Evolutionary conservation across 352 stramenopile species (phyloP).

Genomic region (Phytophthora megakarya): DNA sequence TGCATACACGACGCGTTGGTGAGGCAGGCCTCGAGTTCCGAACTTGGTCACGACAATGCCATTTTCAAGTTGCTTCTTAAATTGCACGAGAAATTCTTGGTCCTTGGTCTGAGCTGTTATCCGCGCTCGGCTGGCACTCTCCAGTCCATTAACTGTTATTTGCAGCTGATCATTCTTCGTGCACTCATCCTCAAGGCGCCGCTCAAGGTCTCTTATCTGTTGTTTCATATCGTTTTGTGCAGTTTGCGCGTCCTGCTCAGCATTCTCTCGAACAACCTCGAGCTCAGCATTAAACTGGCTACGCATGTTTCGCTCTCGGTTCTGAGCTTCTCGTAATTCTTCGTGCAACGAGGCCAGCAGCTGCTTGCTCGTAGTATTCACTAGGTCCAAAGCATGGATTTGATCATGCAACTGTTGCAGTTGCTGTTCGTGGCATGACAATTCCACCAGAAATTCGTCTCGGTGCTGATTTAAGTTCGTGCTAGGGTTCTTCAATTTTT

Average conservation of each 20-base stretch:
- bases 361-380: constrained; percentile 33
- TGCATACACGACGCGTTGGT: constrained; percentile 58
- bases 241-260: constrained; percentile 20
- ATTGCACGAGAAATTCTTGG: constrained; percentile 49
- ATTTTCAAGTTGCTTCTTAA: constrained; percentile 60
- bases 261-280: constrained; percentile 23
- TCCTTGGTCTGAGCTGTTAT: constrained; percentile 43
- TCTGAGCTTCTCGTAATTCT: constrained; percentile 32
- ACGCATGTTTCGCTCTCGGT: constrained; percentile 30
- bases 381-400: constrained; percentile 36
- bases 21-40: constrained; percentile 47
- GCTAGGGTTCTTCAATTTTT: constrained; percentile 15
- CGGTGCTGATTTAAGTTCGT: constrained; percentile 27
- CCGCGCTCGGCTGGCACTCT: constrained; percentile 31
- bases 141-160: constrained; percentile 37
- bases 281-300: constrained; percentile 30
- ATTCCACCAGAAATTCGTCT: constrained; percentile 45
- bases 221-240: constrained; percentile 25
- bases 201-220: constrained; percentile 33
- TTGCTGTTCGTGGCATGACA: constrained; percentile 49
- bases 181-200: constrained; percentile 29
- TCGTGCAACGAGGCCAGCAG: constrained; percentile 39
- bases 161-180: constrained; percentile 39
- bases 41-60: constrained; percentile 67
- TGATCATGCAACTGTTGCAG: constrained; percentile 46